Conservation (phyloP, 2,329 filamentous ascomycete genomes). For the Fusarium sp. region DNA sequence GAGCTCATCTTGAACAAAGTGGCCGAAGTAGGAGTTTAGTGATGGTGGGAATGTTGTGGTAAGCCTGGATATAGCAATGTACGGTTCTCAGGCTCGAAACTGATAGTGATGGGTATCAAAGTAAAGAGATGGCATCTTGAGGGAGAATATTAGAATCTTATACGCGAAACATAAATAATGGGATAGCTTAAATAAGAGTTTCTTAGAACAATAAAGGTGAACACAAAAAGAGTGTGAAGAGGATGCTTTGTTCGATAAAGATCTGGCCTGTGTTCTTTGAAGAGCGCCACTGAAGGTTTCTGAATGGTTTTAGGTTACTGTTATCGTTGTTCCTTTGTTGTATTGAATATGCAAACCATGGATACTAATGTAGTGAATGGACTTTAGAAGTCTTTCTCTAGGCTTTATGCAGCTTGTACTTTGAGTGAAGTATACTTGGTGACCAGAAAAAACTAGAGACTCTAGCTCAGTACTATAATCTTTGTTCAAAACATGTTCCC, state of each 20-base stretch:
- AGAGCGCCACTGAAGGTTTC: not conserved
- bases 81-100: not conserved
- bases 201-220: constrained; percentile 18
- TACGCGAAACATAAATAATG: not conserved
- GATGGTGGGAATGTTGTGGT: not conserved
- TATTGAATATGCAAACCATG: not conserved
- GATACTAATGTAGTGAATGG: not conserved
- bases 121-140: not conserved
- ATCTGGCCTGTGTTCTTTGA: not conserved
- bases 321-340: not conserved
- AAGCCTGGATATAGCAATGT: not conserved
- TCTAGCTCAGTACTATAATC: too few relatives aligned
- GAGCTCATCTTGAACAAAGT: constrained; percentile 5
- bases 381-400: not conserved
- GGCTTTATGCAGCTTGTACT: not conserved
- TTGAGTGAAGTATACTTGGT: not conserved
- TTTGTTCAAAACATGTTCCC: not conserved
- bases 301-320: not conserved
- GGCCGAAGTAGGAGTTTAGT: not conserved
- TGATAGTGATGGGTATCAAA: not conserved
- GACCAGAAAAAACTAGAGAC: too few relatives aligned
- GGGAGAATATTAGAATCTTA: constrained; percentile 1
- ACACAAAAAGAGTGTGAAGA: constrained; percentile 9
- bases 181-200: not conserved
- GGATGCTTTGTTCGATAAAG: not conserved